Base-by-base conservation (phyloP, 2,329 filamentous ascomycete species). In the Aspergillus proliferans region DNA sequence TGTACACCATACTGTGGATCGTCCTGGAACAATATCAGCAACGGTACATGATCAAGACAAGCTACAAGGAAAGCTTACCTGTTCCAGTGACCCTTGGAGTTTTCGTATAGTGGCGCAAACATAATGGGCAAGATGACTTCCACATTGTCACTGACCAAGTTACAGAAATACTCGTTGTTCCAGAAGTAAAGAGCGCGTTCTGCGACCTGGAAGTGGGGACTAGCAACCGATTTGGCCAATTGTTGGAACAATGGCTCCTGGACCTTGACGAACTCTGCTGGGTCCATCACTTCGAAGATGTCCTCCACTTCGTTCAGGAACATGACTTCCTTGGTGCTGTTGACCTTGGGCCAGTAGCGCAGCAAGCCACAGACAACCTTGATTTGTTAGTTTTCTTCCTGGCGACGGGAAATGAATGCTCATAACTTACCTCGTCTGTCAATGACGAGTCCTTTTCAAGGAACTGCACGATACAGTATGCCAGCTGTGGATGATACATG, bases 131-230 rank as follows among this genome's bases (percentile, higher is more conserved):
- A 78, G 61, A 98, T 98, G 43, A 95, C 92, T 64, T 97, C 92
- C 48, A 98, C 93, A 63, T 98, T 98, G 73, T 98, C 93, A 75
- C 91, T 96, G 58, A 98, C 93, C 51, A 98, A 79, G 66, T 97
- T 98, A 78, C 93, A 98, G 74, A 98, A 98, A 70, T 98, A 98
- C 70, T 98, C 93, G 66, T 98, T 98, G 78, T 98, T 98, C 93
- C 93, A 98, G 76, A 98, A 98, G 74, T 98, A 98, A 24, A 98
- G 79, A 4, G 93, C 93, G 57, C 93, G 84, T 74, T 98, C 93
- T 15, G 93, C 93, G 50, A 98, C 93, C 77, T 98, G 93, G 76
- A 98, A 98, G 71, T 98, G 93, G 44, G 93, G 93, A 67, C 93
- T 98, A 45, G 93, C 92, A 39, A 98, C 93, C 2, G 93, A 97